Percentiles rank a stretch among this genome's conserved stretches.
Conservation (phyloP, 768 basidiomycete species). For the Krasilnikovozyma curviuscula region DNA sequence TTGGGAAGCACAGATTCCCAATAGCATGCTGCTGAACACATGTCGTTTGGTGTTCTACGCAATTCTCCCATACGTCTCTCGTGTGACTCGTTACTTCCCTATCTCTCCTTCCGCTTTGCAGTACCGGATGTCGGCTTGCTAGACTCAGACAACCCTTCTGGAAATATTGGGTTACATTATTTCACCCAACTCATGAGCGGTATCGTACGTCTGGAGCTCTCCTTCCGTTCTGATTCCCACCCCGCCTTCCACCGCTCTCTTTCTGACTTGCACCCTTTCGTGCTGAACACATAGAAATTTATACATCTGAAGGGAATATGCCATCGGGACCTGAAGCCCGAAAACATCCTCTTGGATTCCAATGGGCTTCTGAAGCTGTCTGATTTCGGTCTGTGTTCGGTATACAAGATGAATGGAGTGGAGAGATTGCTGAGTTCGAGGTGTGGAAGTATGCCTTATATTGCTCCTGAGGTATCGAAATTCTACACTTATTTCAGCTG, state of each 20-base stretch:
- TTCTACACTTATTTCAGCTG: no score
- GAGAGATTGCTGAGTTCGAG: slow-evolving; percentile 56
- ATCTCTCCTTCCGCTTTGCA: slow-evolving; percentile 23
- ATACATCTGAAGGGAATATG: slow-evolving; percentile 79
- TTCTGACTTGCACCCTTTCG: not conserved
- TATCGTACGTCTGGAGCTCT: slow-evolving; percentile 36
- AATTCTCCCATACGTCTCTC: no score
- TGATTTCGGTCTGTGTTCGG: slow-evolving; percentile 83
- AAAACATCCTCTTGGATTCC: slow-evolving; percentile 72
- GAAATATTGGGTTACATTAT: no score
- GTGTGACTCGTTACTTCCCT: no score
- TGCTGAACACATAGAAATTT: slow-evolving; percentile 39
- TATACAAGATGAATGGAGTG: slow-evolving; percentile 72
- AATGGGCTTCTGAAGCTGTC: slow-evolving; percentile 76
- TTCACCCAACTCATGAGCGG: slow-evolving; percentile 70
- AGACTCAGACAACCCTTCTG: slow-evolving; percentile 74
- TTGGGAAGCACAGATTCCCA: no score
- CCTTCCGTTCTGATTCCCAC: not conserved
- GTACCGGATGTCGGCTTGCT: slow-evolving; percentile 76
- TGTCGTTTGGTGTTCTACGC: no score
- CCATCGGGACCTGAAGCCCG: slow-evolving; percentile 91
- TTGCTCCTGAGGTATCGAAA: slow-evolving; percentile 77
- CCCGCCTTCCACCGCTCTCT: not conserved
- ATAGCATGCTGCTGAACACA: no score
- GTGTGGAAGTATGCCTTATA: slow-evolving; percentile 84